Evolutionary conservation across 2,329 filamentous ascomycete genomes (phyloP), one percentile per base, ranked within the genome.

Genomic region (Calonectria multiphialidica): DNA sequence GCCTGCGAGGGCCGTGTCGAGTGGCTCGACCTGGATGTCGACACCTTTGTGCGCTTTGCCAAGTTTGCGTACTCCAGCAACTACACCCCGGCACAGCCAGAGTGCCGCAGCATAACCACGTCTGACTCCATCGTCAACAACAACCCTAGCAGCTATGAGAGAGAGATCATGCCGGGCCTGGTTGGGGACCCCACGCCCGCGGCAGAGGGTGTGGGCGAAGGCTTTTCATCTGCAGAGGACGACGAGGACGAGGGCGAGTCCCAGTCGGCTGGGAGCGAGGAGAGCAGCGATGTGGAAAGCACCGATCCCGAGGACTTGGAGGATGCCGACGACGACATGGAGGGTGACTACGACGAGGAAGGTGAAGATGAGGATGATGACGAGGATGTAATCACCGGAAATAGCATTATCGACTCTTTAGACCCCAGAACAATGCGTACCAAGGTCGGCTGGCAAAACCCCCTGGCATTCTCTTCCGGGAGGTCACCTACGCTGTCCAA

Each of bases 41-140:
- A 77, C 40, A 80, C 78, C n/a, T 80, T 80, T 74, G 71, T 80
- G 37, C 78, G 76, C 18, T 80, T 80, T 53, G 75, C 76, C 62
- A 73, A 77, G 66, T 80, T 68, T 25, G 78, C 73, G 15, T 80
- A 80, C 71, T 75, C 76, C 33, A 68, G 74, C 6, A 73, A 78
- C 70, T 80, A 80, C 67, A 44, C 44, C 16, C 75, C 74, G 37
- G 71, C 75, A 12, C 64, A 78, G 7, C 68, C 75, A 13, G 73
- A 76, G 40, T 16, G 59, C 2, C n/a, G 71, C 2, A 16, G 71
- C 45, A 30, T 55, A 18, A 44, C 25, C 23, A 64, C 53, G 13
- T n/a, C 28, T 23, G n/a, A 10, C 47, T 12, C 35, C 28, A n/a
- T n/a, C n/a, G n/a, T n/a, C 2, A 33, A 10, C 10, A n/a, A 21